Evolutionary conservation across 257 asterid species (phyloP).

Genomic region (Ligustrum vulgare): DNA sequence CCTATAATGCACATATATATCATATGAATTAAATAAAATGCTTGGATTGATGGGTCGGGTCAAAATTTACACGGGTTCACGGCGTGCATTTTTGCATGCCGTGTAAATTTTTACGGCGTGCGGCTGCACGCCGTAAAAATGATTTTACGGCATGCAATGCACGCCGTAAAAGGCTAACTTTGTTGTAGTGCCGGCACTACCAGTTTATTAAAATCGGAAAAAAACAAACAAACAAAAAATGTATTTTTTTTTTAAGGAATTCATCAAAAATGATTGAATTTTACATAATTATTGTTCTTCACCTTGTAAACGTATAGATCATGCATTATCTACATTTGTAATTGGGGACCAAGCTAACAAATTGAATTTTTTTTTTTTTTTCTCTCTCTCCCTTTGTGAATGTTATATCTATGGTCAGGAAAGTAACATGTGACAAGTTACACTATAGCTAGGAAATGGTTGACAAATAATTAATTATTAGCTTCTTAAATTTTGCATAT

Average conservation of each 20-base stretch:
- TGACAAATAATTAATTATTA: not conserved
- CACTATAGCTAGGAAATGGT: not conserved
- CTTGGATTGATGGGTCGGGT: too few species aligned
- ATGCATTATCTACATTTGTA: not conserved
- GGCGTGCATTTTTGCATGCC: too few species aligned
- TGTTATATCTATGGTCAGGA: not conserved
- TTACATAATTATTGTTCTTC: not conserved
- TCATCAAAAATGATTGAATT: not conserved
- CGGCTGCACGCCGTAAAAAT: too few species aligned
- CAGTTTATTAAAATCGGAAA: too few species aligned
- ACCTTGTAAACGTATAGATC: not conserved
- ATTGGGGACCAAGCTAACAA: not conserved
- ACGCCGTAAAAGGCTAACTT: too few species aligned
- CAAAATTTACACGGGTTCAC: too few species aligned
- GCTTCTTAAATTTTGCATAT: not conserved
- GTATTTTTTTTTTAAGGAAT: not conserved
- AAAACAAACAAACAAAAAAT: too few species aligned
- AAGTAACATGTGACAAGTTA: not conserved
- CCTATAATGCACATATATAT: too few species aligned
- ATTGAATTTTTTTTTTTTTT: not conserved
- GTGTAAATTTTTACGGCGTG: too few species aligned
- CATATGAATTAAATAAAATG: too few species aligned
- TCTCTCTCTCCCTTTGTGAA: not conserved
- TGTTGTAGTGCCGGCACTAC: too few species aligned
- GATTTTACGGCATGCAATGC: too few species aligned